Evolutionary conservation across 495 filamentous ascomycete genomes (phyloP).

Genomic region (Bryoglossum gracile): DNA sequence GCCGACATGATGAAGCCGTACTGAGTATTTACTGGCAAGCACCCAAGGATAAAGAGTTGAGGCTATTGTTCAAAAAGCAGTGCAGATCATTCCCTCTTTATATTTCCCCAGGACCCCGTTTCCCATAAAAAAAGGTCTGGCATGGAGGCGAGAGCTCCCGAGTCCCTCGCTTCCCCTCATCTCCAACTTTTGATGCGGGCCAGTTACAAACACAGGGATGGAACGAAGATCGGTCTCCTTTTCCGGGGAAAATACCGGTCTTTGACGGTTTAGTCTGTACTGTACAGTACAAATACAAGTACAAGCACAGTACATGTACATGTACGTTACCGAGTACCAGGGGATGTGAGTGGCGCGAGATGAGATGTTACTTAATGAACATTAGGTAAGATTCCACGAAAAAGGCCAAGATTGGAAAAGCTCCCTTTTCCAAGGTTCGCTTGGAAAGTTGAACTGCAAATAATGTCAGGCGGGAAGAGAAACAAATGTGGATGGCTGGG

Average conservation of each 20-base stretch:
- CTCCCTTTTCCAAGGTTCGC: no score
- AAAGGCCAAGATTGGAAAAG: no score
- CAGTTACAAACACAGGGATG: neutral
- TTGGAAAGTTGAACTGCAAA: no score
- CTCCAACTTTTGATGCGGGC: slow-evolving; percentile 2
- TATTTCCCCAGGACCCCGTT: neutral
- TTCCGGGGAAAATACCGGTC: neutral
- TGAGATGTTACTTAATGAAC: no score
- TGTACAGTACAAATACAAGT: no score
- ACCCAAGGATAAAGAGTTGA: neutral
- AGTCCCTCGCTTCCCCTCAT: slow-evolving; percentile 1
- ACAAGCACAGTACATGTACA: no score
- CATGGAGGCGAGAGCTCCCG: neutral
- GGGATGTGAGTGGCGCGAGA: no score
- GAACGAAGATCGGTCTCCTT: neutral
- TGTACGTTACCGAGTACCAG: no score
- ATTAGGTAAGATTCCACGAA: no score
- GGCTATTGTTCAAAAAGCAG: neutral
- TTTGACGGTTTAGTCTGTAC: neutral
- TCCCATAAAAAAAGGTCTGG: neutral
- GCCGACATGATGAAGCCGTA: slow-evolving; percentile 1
- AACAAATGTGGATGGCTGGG: no score
- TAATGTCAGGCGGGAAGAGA: no score
- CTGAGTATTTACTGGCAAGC: neutral
- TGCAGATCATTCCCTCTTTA: slow-evolving; percentile 8